Percentiles rank a stretch among this genome's conserved stretches.
Conservation (phyloP, 192 early-diverging fungal genomes). For the Coemansia sp. region DNA sequence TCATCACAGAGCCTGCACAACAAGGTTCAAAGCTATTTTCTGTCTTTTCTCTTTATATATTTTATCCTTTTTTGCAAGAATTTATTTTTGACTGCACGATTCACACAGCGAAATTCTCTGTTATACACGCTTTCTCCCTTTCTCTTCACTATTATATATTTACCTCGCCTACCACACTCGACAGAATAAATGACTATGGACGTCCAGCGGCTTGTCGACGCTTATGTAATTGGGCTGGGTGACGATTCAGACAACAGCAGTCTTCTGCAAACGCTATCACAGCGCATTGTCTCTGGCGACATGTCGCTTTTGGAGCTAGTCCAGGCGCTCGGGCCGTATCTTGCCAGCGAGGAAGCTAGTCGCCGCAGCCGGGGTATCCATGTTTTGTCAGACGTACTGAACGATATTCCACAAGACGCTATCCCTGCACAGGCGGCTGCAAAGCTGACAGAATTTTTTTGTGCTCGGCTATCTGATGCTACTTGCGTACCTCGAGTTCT, state of each 20-base stretch:
- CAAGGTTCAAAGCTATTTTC: background rate
- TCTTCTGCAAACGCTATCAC: constrained; percentile 26
- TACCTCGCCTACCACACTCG: background rate
- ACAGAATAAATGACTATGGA: constrained; percentile 19
- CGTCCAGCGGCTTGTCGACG: constrained; percentile 51
- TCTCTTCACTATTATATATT: background rate
- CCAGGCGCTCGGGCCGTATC: constrained; percentile 68
- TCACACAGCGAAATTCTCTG: background rate
- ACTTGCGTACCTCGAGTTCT: constrained; percentile 67
- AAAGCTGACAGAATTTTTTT: constrained; percentile 72
- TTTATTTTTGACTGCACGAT: background rate
- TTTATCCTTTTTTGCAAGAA: background rate
- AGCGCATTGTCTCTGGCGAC: constrained; percentile 53
- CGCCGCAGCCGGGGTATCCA: constrained; percentile 81
- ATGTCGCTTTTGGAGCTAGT: constrained; percentile 73
- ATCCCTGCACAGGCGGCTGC: constrained; percentile 44
- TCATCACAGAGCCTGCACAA: too few species aligned
- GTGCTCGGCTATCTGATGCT: constrained; percentile 71
- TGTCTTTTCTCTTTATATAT: background rate
- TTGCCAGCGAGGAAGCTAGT: constrained; percentile 82
- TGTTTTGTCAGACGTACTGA: constrained; percentile 64
- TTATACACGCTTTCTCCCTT: background rate
- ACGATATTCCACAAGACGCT: constrained; percentile 34
- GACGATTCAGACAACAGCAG: constrained; percentile 46
- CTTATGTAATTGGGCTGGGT: constrained; percentile 50